phyloP scores from a whole-genome alignment of 371 early-diverging fungal genomes.

The Rhizopus sp. region DNA sequence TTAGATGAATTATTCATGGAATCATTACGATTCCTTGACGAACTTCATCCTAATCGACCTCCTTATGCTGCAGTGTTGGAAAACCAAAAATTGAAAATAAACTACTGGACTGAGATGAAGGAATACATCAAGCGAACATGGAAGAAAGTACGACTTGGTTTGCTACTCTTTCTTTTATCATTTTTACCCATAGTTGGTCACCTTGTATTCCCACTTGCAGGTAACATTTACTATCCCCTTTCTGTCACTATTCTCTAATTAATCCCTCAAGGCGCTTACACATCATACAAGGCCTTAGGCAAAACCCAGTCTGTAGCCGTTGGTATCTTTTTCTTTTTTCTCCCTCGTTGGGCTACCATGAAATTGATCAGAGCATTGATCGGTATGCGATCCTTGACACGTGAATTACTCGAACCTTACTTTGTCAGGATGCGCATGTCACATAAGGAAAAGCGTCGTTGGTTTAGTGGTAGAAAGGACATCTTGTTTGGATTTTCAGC shows the following conservation, averaged over 20 bases:
- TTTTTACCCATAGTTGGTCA: conserved; percentile 58
- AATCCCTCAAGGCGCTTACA: conserved; percentile 41
- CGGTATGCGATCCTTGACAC: conserved; percentile 62
- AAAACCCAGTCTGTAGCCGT: conserved; percentile 45
- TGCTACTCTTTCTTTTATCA: conserved; percentile 49
- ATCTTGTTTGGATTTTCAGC: conserved; percentile 65
- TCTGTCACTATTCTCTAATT: neutral
- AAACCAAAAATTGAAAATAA: conserved; percentile 39
- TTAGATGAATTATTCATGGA: conserved; percentile 68
- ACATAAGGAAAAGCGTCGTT: conserved; percentile 52
- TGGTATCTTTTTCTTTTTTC: conserved; percentile 49
- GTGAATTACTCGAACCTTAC: conserved; percentile 69
- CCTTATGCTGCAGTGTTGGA: conserved; percentile 49
- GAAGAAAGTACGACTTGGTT: conserved; percentile 50
- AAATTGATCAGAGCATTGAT: conserved; percentile 56
- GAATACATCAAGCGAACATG: conserved; percentile 49
- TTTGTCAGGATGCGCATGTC: conserved; percentile 61
- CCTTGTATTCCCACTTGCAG: conserved; percentile 61
- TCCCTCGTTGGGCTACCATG: conserved; percentile 45
- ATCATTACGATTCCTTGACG: conserved; percentile 51
- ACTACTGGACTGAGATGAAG: conserved; percentile 59
- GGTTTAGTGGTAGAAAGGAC: conserved; percentile 66
- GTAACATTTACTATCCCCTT: conserved; percentile 17
- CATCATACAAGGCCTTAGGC: conserved; percentile 45
- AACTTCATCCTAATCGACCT: conserved; percentile 40